phyloP scores from a whole-genome alignment of 176 grass and related monocot genomes.

The Juncus inflexus region DNA sequence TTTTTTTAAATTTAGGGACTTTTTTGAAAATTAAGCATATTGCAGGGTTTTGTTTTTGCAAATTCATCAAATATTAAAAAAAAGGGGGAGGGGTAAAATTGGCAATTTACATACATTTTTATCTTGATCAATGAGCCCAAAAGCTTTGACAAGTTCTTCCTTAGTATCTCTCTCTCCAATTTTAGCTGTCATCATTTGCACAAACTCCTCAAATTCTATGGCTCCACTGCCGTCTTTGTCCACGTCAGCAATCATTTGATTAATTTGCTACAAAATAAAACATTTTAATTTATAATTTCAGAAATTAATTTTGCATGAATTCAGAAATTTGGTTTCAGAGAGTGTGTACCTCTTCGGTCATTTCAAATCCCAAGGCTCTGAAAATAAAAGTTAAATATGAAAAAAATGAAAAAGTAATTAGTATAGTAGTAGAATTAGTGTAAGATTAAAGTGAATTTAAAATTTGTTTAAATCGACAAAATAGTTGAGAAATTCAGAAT shows the following conservation, averaged over 20 bases:
- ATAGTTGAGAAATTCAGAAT: not conserved
- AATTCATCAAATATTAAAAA: not conserved
- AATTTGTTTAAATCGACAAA: not conserved
- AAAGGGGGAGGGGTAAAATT: not conserved
- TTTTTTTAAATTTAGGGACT: no score
- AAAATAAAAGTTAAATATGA: conserved; percentile 8
- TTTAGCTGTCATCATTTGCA: conserved; percentile 93
- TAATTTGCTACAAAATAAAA: conserved; percentile 72
- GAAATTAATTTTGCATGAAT: not conserved
- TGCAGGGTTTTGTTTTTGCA: not conserved
- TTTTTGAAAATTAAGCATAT: not conserved
- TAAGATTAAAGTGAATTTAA: no score
- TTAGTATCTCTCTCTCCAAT: conserved; percentile 90
- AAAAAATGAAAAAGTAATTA: not conserved
- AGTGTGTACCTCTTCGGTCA: conserved; percentile 76
- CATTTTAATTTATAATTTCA: not conserved
- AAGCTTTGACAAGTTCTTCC: conserved; percentile 88
- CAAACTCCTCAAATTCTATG: conserved; percentile 92
- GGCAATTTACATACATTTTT: conserved; percentile 54
- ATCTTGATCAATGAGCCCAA: conserved; percentile 82
- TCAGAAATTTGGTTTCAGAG: not conserved
- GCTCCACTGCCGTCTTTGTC: conserved; percentile 92
- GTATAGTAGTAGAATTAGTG: no score
- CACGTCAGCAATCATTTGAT: conserved; percentile 93
- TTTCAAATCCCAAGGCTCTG: conserved; percentile 97